Percentiles rank a stretch among this genome's conserved stretches.
Evolutionary conservation across 179 eudicot genomes (phyloP).

Genomic region (Patellifolia procumbens): DNA sequence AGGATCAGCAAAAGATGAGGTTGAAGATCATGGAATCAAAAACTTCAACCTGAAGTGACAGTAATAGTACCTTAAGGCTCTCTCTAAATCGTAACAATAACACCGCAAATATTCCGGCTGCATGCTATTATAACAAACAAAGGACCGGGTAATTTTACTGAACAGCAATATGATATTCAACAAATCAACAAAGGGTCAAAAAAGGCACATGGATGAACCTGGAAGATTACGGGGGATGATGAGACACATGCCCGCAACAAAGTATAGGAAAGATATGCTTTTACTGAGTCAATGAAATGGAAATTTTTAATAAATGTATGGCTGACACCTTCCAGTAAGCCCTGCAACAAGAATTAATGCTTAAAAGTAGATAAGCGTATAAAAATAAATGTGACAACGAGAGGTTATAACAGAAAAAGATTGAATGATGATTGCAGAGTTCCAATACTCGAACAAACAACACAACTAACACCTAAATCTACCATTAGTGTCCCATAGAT

Average conservation of each 20-base stretch:
- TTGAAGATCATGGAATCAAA: slow-evolving; percentile 14
- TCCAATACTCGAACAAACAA: slow-evolving; percentile 11
- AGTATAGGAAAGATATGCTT: slow-evolving; percentile 89
- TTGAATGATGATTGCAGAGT: slow-evolving; percentile 13
- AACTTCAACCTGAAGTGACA: background rate
- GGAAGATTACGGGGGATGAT: slow-evolving; percentile 78
- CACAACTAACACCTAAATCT: slow-evolving; percentile 9
- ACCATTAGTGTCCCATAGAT: background rate
- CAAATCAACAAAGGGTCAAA: background rate
- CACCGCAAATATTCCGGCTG: slow-evolving; percentile 88
- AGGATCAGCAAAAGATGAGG: slow-evolving; percentile 18
- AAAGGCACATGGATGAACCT: slow-evolving; percentile 46
- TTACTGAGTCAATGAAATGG: slow-evolving; percentile 87
- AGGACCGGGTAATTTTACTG: background rate
- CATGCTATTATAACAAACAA: slow-evolving; percentile 55
- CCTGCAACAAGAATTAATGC: slow-evolving; percentile 48
- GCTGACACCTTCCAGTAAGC: slow-evolving; percentile 88
- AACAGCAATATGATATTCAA: slow-evolving; percentile 9
- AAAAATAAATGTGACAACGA: background rate
- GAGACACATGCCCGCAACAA: slow-evolving; percentile 91
- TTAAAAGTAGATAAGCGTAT: background rate
- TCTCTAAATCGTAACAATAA: slow-evolving; percentile 88
- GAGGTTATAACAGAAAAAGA: background rate
- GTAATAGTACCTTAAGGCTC: slow-evolving; percentile 67
- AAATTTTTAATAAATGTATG: slow-evolving; percentile 85